These are phyloP conservation scores for Adiantum capillusveneris DNA, from an alignment of 75 land plant species.

Conservation along the genomic window DNA sequence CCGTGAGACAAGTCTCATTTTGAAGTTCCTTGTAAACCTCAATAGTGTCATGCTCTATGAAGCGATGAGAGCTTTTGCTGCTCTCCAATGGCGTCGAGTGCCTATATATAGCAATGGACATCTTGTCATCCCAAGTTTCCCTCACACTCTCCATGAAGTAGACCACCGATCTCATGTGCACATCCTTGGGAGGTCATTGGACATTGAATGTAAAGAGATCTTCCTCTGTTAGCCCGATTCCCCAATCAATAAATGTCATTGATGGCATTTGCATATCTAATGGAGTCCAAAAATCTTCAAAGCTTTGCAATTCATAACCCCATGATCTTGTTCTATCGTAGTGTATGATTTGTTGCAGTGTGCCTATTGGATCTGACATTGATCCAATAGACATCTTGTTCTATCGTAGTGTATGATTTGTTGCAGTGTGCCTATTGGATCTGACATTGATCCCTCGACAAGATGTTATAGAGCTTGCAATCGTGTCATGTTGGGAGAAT, in stretches of 20 bases:
- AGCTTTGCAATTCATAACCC: slow-evolving; percentile 76
- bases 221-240: slow-evolving; percentile 16
- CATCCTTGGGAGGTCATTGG: slow-evolving; percentile 31
- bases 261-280: slow-evolving; percentile 40
- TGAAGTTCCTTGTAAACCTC: too few species aligned
- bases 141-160: slow-evolving; percentile 43
- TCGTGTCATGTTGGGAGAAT: slow-evolving; percentile 46
- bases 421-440: slow-evolving; percentile 56
- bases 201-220: slow-evolving; percentile 58
- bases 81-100: too few species aligned
- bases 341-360: too few species aligned
- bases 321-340: slow-evolving; percentile 74
- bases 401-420: slow-evolving; percentile 63
- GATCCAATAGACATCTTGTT: slow-evolving; percentile 49
- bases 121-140: not conserved
- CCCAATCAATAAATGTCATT: slow-evolving; percentile 65
- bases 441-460: slow-evolving; percentile 26
- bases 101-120: too few species aligned
- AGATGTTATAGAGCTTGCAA: slow-evolving; percentile 32
- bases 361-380: too few species aligned
- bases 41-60: too few species aligned
- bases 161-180: slow-evolving; percentile 40
- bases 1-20: too few species aligned
- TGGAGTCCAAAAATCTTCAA: slow-evolving; percentile 34
- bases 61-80: too few species aligned